These are phyloP conservation scores for Lizanozyma gosingica DNA, from an alignment of 1,139 yeast genomes.

Conservation along the genomic window DNA sequence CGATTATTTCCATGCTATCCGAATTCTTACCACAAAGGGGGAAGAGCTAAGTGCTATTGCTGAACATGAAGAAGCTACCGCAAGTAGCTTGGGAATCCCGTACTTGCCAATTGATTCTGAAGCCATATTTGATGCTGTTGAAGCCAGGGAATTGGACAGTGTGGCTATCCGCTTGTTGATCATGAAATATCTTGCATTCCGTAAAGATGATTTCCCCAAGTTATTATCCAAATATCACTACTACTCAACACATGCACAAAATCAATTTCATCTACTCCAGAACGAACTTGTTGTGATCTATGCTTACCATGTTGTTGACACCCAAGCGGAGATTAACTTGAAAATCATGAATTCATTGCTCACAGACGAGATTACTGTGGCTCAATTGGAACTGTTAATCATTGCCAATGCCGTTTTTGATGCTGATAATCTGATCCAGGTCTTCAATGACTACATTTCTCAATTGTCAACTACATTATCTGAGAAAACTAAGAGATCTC, in stretches of 20 bases:
- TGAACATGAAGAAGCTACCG: constrained; percentile 3
- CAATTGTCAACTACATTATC: background rate
- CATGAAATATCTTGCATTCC: constrained; percentile 16
- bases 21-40: constrained; percentile 4
- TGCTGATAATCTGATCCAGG: constrained; percentile 18
- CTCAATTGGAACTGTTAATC: constrained; percentile 24
- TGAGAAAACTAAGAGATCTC: constrained; percentile 25
- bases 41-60: constrained; percentile 4
- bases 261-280: constrained; percentile 29
- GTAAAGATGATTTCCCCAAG: constrained; percentile 15
- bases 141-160: constrained; percentile 16
- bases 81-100: constrained; percentile 1
- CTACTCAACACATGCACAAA: constrained; percentile 27
- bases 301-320: constrained; percentile 22
- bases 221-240: constrained; percentile 24
- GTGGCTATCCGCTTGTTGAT: constrained; percentile 14
- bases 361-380: constrained; percentile 20
- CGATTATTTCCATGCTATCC: constrained; percentile 1
- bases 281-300: constrained; percentile 15
- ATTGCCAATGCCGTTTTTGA: constrained; percentile 22
- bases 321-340: constrained; percentile 15
- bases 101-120: background rate
- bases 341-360: constrained; percentile 27
- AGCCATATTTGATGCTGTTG: constrained; percentile 11
- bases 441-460: constrained; percentile 30